phyloP scores from a whole-genome alignment of 2,329 filamentous ascomycete genomes.

The Parastagonospora avenae region DNA sequence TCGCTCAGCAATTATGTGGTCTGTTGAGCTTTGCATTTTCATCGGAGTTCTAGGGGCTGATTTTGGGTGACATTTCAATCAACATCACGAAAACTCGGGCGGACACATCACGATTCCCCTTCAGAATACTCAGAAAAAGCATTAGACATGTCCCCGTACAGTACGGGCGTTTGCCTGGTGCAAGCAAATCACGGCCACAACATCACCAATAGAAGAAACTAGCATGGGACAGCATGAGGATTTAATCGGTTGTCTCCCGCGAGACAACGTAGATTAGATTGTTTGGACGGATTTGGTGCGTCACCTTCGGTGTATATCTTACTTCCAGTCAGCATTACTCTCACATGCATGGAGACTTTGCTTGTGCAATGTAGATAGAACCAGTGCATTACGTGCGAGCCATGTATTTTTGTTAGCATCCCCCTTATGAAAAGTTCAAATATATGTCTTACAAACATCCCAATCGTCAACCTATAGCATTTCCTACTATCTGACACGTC shows the following conservation, averaged over 20 bases:
- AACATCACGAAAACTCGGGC: slow-evolving; percentile 25
- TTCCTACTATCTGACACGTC: no score
- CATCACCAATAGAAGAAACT: slow-evolving; percentile 9
- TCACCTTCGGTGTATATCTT: slow-evolving; percentile 23
- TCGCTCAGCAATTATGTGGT: slow-evolving; percentile 14
- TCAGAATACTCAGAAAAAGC: slow-evolving; percentile 35
- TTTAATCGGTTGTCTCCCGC: slow-evolving; percentile 20
- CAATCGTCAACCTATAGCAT: not conserved
- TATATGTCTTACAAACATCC: slow-evolving; percentile 1
- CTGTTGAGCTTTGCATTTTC: slow-evolving; percentile 33
- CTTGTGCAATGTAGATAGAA: not conserved
- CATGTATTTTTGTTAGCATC: not conserved
- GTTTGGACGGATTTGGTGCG: slow-evolving; percentile 12
- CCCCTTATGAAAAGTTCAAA: slow-evolving; percentile 3
- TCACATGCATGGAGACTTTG: not conserved
- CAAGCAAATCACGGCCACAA: slow-evolving; percentile 19
- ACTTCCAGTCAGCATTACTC: slow-evolving; percentile 1
- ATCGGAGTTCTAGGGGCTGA: slow-evolving; percentile 33
- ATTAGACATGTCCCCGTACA: slow-evolving; percentile 43
- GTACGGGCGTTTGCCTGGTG: slow-evolving; percentile 39
- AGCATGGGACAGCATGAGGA: slow-evolving; percentile 11
- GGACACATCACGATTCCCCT: slow-evolving; percentile 28
- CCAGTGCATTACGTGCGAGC: not conserved
- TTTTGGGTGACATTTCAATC: slow-evolving; percentile 7
- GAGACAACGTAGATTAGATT: slow-evolving; percentile 30